Evolutionary conservation across 805 yeast genomes (phyloP).

Genomic region (Starmerella geochares): DNA sequence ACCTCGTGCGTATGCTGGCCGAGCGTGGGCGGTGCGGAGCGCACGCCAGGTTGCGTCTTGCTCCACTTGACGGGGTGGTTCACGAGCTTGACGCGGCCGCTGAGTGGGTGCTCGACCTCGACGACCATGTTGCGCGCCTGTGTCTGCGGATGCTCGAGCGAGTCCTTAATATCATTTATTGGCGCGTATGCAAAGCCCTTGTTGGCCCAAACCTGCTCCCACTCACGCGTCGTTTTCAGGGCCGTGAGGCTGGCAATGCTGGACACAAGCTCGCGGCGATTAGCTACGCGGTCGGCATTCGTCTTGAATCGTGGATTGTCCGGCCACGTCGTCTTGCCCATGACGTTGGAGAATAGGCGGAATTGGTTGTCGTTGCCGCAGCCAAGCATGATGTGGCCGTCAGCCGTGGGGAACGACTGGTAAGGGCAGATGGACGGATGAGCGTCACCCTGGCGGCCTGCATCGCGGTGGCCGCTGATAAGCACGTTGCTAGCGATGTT

Average conservation of each 20-base stretch:
- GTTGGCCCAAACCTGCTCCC: conserved; percentile 32
- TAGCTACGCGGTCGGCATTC: conserved; percentile 33
- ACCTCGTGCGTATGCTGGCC: conserved; percentile 35
- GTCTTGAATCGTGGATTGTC: conserved; percentile 30
- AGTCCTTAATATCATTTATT: conserved; percentile 33
- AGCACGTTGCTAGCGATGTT: conserved; percentile 35
- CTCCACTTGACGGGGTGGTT: conserved; percentile 36
- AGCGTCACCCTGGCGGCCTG: conserved; percentile 36
- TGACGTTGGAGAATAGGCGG: conserved; percentile 30
- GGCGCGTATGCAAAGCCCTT: conserved; percentile 35
- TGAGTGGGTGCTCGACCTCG: conserved; percentile 31
- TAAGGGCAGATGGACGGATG: conserved; percentile 38
- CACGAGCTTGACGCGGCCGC: conserved; percentile 33
- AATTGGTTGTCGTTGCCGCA: conserved; percentile 37
- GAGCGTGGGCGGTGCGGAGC: conserved; percentile 33
- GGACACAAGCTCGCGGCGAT: conserved; percentile 31
- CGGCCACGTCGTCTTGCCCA: conserved; percentile 34
- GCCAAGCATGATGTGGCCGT: conserved; percentile 35
- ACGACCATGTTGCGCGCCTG: conserved; percentile 34
- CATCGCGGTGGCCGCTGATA: conserved; percentile 34
- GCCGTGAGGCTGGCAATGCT: conserved; percentile 29
- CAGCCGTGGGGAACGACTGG: conserved; percentile 35
- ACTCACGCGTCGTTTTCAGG: conserved; percentile 31
- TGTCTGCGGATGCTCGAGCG: conserved; percentile 33
- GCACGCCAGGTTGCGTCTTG: conserved; percentile 30